Conservation (phyloP, 1,284 basidiomycete genomes). For the Rhodotorula sp. region DNA sequence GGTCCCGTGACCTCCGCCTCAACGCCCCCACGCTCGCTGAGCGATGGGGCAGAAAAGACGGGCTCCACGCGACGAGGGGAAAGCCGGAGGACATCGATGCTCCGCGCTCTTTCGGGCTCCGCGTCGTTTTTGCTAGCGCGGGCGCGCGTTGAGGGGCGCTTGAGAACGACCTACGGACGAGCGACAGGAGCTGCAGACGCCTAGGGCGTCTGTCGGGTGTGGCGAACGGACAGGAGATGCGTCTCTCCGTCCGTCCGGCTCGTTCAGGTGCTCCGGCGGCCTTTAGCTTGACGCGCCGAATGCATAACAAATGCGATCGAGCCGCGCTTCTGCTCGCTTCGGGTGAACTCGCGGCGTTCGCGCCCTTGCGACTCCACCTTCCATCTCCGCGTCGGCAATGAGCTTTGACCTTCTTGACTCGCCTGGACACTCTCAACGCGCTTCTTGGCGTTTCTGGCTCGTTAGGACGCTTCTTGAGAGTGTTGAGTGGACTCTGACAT, state of each 20-base stretch:
- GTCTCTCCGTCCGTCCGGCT: too few species aligned
- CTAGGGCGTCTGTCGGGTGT: too few species aligned
- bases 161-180: too few species aligned
- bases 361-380: neutral
- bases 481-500: neutral
- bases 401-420: neutral
- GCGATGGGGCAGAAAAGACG: neutral
- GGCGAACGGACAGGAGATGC: too few species aligned
- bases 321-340: neutral
- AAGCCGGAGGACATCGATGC: constrained; percentile 1
- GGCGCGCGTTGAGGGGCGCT: neutral
- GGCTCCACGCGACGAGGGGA: too few species aligned
- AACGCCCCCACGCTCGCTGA: neutral
- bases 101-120: neutral
- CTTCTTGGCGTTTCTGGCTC: neutral
- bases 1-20: neutral
- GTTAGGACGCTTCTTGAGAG: too few species aligned
- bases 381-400: neutral
- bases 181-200: too few species aligned
- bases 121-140: neutral
- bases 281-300: neutral
- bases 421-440: neutral
- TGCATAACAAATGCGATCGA: neutral
- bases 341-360: neutral
- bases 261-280: neutral